Base-by-base conservation (phyloP, 768 basidiomycete species). In the Boletus subcaerulescens region DNA sequence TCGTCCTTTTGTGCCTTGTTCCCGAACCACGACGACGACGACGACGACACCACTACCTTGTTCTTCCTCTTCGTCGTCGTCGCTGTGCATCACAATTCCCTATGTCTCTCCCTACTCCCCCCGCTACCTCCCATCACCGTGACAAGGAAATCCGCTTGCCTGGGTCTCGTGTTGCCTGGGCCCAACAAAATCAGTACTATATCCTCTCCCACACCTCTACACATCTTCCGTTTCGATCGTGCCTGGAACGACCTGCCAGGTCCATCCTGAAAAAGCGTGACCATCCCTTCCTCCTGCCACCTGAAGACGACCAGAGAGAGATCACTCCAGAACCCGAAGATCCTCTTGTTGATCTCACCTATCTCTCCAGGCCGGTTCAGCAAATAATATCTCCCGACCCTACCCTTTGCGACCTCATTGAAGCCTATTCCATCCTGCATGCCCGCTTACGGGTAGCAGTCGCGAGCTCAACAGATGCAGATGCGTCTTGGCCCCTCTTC, bases 271-370 rank as follows among this genome's bases (percentile, higher is more conserved):
- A 91, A 71, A 82, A 77, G 60, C 59, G 60, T 60, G 47, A 53
- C 41, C 63, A 74, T 24, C 57, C 62, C 10, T 55, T 68, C 20
- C 70, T 79, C 20, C 67, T 77, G 1, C 64, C 67, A 4, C 56
- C 76, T 4, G 74, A 81, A n/a, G 74, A 77, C 46, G 71, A 70
- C 24, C 68, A 72, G 48, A 80, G 89, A 52, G 84, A 89, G 53
- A 70, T 76, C 14, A 92, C 91, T 0, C 91, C 91, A n/a, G 90
- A 90, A 62, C 91, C 91, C 3, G 70, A 72, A 3, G 82, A 85
- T 61, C 87, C 89, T 12, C 76, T 90, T 17, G 76, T 75, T 8
- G 77, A 90, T 62, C 71, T 84, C 13, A 68, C 70, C 18, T 93
- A 90, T 65, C 80, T 93, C 31, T 77, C 77, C n/a, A 73, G 77